These are phyloP conservation scores for Fusarium illudens DNA, from an alignment of 2,329 filamentous ascomycete species.

Conservation along the genomic window DNA sequence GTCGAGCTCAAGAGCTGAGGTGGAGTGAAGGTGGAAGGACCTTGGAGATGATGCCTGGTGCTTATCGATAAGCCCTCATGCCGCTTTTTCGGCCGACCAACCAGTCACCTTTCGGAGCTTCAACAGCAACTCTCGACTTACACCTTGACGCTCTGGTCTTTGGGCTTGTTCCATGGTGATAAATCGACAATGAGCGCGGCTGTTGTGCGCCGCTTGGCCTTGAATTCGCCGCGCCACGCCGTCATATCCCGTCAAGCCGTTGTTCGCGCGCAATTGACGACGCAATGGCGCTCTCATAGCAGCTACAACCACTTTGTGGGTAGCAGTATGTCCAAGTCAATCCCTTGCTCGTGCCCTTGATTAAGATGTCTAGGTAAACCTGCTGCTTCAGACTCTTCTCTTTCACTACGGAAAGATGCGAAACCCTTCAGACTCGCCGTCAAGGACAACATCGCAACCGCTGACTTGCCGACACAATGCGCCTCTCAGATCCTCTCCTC, in stretches of 20 bases:
- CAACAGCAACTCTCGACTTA: neutral
- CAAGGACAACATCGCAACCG: slow-evolving; percentile 81
- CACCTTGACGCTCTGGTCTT: slow-evolving; percentile 7
- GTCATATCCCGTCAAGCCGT: neutral
- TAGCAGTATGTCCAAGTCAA: slow-evolving; percentile 37
- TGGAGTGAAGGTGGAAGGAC: slow-evolving; percentile 10
- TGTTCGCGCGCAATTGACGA: slow-evolving; percentile 10
- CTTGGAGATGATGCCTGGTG: slow-evolving; percentile 14
- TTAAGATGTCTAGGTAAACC: slow-evolving; percentile 27
- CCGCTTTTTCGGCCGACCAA: slow-evolving; percentile 18
- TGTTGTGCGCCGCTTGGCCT: slow-evolving; percentile 40
- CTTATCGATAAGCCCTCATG: slow-evolving; percentile 37
- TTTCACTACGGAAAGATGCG: slow-evolving; percentile 32
- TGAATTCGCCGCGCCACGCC: neutral
- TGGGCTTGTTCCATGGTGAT: slow-evolving; percentile 34
- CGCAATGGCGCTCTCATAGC: slow-evolving; percentile 43
- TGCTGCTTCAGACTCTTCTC: slow-evolving; percentile 2
- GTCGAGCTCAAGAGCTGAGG: slow-evolving; percentile 11
- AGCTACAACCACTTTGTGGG: slow-evolving; percentile 51
- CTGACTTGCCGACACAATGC: slow-evolving; percentile 78
- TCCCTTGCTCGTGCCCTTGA: neutral
- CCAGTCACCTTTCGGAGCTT: slow-evolving; percentile 16
- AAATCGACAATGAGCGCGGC: slow-evolving; percentile 45
- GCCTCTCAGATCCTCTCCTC: slow-evolving; percentile 77
- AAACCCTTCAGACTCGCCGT: slow-evolving; percentile 63